Conservation (phyloP, 768 basidiomycete genomes). For the Grammothele lineata region DNA sequence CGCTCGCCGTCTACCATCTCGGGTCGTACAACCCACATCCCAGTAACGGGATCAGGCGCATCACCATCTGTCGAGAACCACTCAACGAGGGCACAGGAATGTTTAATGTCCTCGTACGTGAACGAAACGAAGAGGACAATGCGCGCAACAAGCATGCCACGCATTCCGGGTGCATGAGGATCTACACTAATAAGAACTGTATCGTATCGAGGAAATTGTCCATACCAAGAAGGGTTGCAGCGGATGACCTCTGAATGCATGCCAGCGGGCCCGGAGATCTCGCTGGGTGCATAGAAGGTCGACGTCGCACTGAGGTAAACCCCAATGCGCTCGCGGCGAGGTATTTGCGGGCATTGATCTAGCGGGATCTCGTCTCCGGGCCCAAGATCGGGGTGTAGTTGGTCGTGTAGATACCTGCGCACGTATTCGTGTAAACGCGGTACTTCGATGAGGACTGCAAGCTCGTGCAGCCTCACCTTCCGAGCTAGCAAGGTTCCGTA, state of each 20-base stretch:
- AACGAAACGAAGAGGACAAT: constrained; percentile 21
- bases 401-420: too few species aligned
- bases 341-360: too few species aligned
- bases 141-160: constrained; percentile 15
- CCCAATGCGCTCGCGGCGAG: too few species aligned
- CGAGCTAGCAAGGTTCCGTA: too few species aligned
- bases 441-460: too few species aligned
- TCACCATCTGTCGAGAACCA: not conserved
- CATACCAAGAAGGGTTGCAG: constrained; percentile 20
- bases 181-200: constrained; percentile 19
- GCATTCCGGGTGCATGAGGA: constrained; percentile 12
- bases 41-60: not conserved
- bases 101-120: constrained; percentile 9
- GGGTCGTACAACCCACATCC: not conserved
- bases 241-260: constrained; percentile 28
- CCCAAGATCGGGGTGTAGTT: too few species aligned
- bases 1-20: too few species aligned
- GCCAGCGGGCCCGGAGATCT: constrained; percentile 20
- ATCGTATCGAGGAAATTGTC: constrained; percentile 11
- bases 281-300: constrained; percentile 27
- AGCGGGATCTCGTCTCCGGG: too few species aligned
- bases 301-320: not conserved
- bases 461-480: too few species aligned
- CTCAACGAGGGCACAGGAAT: constrained; percentile 15
- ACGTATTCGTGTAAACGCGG: too few species aligned